A percentile compares a stretch with the other conserved stretches of the same genome.
These are phyloP conservation scores for California macrophylla DNA, from an alignment of 441 rosid species.

Conservation along the genomic window DNA sequence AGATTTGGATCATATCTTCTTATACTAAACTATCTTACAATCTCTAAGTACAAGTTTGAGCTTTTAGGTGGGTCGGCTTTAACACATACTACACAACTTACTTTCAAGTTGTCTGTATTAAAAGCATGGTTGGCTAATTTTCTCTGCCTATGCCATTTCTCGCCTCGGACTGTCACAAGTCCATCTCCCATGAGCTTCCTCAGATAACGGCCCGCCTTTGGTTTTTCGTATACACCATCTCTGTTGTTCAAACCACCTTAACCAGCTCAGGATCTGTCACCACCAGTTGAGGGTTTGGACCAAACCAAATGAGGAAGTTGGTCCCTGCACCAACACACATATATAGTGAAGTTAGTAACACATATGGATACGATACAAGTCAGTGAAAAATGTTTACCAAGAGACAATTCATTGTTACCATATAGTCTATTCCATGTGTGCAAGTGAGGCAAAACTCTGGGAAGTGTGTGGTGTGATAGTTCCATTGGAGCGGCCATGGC, in stretches of 20 bases:
- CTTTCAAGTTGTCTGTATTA: constrained; percentile 18
- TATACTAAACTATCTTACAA: too few relatives aligned
- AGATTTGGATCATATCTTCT: too few relatives aligned
- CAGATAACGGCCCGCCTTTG: background rate
- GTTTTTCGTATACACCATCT: constrained; percentile 1
- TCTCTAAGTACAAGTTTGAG: too few relatives aligned
- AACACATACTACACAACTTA: background rate
- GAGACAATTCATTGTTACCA: background rate
- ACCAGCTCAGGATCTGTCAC: constrained; percentile 16
- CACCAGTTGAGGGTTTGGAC: constrained; percentile 14
- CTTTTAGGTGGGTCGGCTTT: too few relatives aligned
- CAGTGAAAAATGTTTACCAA: background rate
- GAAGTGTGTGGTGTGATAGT: constrained; percentile 6
- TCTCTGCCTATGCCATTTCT: constrained; percentile 16
- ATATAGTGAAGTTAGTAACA: background rate
- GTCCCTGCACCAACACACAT: background rate
- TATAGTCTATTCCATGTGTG: background rate
- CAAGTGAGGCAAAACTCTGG: constrained; percentile 4
- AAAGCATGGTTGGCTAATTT: constrained; percentile 8
- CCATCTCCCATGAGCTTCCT: constrained; percentile 18
- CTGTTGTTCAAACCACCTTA: constrained; percentile 17
- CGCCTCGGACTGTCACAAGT: background rate
- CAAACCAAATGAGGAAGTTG: constrained; percentile 14
- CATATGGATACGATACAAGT: too few relatives aligned
- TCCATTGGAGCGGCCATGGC: background rate